Conservation (phyloP, 495 filamentous ascomycete genomes). For the Venustampulla echinocandica region DNA sequence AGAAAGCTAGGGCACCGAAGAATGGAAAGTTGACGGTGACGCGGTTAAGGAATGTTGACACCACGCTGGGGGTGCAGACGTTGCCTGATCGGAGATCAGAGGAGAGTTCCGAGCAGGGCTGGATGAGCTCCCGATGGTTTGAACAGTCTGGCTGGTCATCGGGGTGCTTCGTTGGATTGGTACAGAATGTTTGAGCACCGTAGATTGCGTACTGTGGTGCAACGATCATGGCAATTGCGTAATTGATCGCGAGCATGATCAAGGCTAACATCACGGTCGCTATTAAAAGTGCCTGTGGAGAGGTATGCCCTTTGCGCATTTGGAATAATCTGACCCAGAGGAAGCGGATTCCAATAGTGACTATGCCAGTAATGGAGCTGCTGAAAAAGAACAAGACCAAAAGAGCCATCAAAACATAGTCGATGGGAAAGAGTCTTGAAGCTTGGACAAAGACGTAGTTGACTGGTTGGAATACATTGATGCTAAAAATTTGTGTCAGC, state of each 20-base stretch:
- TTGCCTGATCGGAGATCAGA: conserved; percentile 50
- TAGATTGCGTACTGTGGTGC: conserved; percentile 93
- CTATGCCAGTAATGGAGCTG: conserved; percentile 76
- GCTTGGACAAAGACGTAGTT: conserved; percentile 85
- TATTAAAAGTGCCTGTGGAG: conserved; percentile 86
- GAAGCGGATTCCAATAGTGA: conserved; percentile 84
- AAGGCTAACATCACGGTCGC: conserved; percentile 85
- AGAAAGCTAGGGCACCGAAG: conserved; percentile 89
- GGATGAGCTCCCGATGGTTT: conserved; percentile 60
- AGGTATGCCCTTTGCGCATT: conserved; percentile 78
- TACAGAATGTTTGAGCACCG: conserved; percentile 90
- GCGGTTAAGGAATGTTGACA: conserved; percentile 86
- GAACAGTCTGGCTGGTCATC: conserved; percentile 68
- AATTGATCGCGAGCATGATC: conserved; percentile 83
- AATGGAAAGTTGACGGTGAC: conserved; percentile 93
- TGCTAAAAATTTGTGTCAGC: conserved; percentile 31
- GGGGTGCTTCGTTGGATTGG: conserved; percentile 45
- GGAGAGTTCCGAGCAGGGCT: conserved; percentile 69
- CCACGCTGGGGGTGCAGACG: conserved; percentile 84
- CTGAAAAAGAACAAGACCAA: conserved; percentile 79
- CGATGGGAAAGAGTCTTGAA: conserved; percentile 78
- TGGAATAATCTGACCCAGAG: conserved; percentile 89
- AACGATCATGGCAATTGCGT: conserved; percentile 80
- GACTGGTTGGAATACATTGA: conserved; percentile 88
- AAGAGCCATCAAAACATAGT: conserved; percentile 80